Evolutionary conservation across 2,329 filamentous ascomycete species (phyloP), one percentile per base, ranked within the genome.

Genomic region (Ophiocordyceps australis): DNA sequence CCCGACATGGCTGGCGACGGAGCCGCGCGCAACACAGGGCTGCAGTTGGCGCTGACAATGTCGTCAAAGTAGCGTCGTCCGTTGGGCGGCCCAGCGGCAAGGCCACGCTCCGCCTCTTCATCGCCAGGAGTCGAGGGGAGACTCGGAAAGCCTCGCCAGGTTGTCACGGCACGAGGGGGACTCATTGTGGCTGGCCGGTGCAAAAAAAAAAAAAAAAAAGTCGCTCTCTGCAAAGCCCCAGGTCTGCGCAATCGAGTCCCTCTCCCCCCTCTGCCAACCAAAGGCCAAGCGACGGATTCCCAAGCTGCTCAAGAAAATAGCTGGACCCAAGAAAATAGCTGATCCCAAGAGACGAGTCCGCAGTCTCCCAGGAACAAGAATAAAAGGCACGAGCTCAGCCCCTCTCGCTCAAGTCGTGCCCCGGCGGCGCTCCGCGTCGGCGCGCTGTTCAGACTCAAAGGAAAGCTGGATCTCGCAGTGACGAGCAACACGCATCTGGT

Each of bases 41-140:
- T 74, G 49, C 68, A 73, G 47, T 78, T 57, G 29, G 62, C 62
- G 45, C 65, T 71, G 36, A 71, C 60, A 11, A 70, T 57, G 45
- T 71, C 65, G 41, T 66, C 50, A 26, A 70, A 46, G 22, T 52
- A 50, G 28, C 46, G 37, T 20, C 50, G 55, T 27, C 50, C 50
- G 28, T 51, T 52, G 35, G 43, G 52, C 34, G 41, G 50, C 4
- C 50, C 54, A 27, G 49, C 46, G 38, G 42, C 47, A 34, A 37
- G 30, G 11, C 50, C 55, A 35, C 51, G 48, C 40, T 70, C 65
- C 25, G 62, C 66, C 32, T 70, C 65, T 31, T 70, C 66, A 34
- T 71, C 65, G 34, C 58, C 62, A 19, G 65, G 69, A 5, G 55
- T 53, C 27, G 53, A 54, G 11, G 64, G 61, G 14, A 63, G 65